Percentiles rank a stretch among this genome's conserved stretches.
Evolutionary conservation across 208 protist species (phyloP).

Genomic region (Wallacemonas sp.): DNA sequence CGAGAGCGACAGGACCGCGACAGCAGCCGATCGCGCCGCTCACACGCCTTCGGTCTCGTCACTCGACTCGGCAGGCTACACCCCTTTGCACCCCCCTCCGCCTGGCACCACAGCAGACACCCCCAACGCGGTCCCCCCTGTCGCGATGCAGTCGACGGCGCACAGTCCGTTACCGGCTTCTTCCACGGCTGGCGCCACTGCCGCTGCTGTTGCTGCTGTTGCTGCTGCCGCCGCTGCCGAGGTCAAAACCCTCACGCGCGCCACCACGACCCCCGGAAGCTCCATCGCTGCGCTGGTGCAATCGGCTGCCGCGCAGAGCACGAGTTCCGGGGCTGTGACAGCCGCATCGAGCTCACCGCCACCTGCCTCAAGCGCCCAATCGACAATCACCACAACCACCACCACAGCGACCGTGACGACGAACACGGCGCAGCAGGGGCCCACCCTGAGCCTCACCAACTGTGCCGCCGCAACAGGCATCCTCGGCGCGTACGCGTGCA

Average conservation of each 20-base stretch:
- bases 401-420: conserved; percentile 10
- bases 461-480: conserved; percentile 51
- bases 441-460: conserved; percentile 63
- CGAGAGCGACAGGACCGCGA: too few species aligned
- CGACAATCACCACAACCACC: background rate
- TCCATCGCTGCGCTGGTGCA: too few species aligned
- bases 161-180: too few species aligned
- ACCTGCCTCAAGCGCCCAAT: background rate
- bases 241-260: background rate
- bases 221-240: background rate
- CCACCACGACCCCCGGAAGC: background rate
- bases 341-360: background rate
- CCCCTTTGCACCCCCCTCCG: background rate
- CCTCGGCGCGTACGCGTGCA: conserved; percentile 53
- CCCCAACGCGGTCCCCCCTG: background rate
- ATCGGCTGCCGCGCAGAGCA: background rate
- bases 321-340: too few species aligned
- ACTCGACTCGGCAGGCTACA: background rate
- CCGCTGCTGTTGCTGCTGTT: background rate
- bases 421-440: too few species aligned
- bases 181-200: background rate
- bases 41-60: background rate
- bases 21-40: background rate
- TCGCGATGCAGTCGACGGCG: too few species aligned
- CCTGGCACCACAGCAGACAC: background rate